phyloP scores from a whole-genome alignment of 192 early-diverging fungal species.

The Thamnidium elegans region DNA sequence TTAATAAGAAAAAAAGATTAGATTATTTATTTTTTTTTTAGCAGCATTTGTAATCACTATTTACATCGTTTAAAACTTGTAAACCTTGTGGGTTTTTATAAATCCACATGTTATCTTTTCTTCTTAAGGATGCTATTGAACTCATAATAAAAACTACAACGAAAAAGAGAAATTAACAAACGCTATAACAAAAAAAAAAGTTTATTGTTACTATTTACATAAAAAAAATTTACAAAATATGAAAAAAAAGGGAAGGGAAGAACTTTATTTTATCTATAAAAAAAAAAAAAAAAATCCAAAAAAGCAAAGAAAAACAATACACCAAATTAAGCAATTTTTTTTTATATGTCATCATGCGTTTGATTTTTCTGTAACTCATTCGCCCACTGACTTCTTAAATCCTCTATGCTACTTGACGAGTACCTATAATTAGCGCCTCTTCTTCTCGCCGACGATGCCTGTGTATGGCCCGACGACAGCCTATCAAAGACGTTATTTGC shows the following conservation, averaged over 20 bases:
- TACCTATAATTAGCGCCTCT: background rate
- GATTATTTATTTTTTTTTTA: background rate
- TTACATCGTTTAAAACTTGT: conserved; percentile 1
- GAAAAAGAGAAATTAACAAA: background rate
- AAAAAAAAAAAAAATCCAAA: background rate
- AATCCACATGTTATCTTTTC: conserved; percentile 11
- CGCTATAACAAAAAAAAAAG: no score
- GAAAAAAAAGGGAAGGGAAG: background rate
- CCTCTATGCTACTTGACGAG: conserved; percentile 8
- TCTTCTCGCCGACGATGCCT: conserved; percentile 7
- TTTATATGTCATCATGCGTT: background rate
- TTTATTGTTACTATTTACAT: no score
- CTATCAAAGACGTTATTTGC: conserved; percentile 24
- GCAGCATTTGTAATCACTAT: background rate
- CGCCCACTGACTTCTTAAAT: background rate
- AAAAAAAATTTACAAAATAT: no score
- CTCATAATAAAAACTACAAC: background rate
- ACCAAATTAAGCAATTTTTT: background rate
- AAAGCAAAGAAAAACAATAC: background rate
- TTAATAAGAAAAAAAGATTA: background rate
- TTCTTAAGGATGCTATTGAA: background rate
- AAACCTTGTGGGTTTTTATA: conserved; percentile 13
- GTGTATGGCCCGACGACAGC: conserved; percentile 24
- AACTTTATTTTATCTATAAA: background rate
- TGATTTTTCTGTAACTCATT: conserved; percentile 3